A percentile compares a stretch with the other conserved stretches of the same genome.
phyloP scores from a whole-genome alignment of 306 rosid genomes.

The Quercus ilex region DNA sequence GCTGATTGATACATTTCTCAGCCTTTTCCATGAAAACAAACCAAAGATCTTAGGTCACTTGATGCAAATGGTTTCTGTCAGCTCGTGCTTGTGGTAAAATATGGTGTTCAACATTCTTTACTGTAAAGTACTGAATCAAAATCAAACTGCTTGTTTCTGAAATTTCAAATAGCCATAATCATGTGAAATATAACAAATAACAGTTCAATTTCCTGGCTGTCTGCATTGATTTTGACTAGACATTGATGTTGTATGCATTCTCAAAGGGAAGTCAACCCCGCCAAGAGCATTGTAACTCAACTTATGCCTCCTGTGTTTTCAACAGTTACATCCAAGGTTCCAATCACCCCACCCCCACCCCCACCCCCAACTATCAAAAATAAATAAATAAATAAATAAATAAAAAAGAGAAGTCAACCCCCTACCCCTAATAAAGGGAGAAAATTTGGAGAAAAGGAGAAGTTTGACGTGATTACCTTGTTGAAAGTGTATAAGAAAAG shows the following conservation, averaged over 20 bases:
- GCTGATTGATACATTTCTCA: constrained; percentile 89
- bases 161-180: constrained; percentile 1
- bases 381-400: background rate
- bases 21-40: constrained; percentile 79
- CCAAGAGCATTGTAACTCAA: too few relatives aligned
- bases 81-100: constrained; percentile 92
- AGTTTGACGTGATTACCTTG: background rate
- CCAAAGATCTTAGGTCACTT: constrained; percentile 60
- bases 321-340: too few relatives aligned
- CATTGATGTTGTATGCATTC: too few relatives aligned
- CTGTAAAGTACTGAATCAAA: background rate
- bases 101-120: background rate
- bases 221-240: background rate
- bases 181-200: background rate
- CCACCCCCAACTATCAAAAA: too few relatives aligned
- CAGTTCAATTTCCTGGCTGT: background rate
- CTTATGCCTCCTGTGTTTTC: too few relatives aligned
- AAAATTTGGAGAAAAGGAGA: background rate
- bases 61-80: constrained; percentile 95
- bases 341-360: too few relatives aligned
- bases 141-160: background rate
- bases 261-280: too few relatives aligned
- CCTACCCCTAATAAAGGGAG: background rate
- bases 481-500: background rate
- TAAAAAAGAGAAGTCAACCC: background rate